Evolutionary conservation across 768 basidiomycete genomes (phyloP), one percentile per base, ranked within the genome.

Genomic region (Trametes elegans): DNA sequence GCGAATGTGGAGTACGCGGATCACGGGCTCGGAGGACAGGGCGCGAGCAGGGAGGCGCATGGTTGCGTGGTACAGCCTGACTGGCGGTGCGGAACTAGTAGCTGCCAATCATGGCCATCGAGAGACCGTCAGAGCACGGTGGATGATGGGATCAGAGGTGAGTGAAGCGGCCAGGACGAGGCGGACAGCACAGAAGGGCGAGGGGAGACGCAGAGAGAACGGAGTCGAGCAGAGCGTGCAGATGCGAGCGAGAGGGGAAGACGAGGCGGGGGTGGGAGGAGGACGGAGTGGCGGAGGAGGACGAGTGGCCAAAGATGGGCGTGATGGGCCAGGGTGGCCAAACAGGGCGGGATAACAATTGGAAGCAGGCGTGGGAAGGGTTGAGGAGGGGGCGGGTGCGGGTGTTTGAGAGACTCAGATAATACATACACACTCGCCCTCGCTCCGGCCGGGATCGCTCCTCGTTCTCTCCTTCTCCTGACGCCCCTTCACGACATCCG

Each of bases 401-500:
- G 34, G 26, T 21, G 28, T 41, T 34, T 29, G 41, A 16, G 24
- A 41, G 61, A 55, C 47, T 62, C 50, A 57, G 59, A 62, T 61
- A 58, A 65, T 61, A 62, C 56, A 40, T n/a, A n/a, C n/a, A n/a
- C n/a, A n/a, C n/a, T n/a, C n/a, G n/a, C n/a, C n/a, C n/a, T n/a
- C n/a, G n/a, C n/a, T n/a, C 55, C 36, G 53, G 48, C 29, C 57
- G 53, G 54, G 36, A 48, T 26, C 46, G 16, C 10, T 49, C 49
- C 47, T 64, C 49, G 45, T 62, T 57, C 31, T 57, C 59, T 62
- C 58, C 63, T 61, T 57, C 53, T 47, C 58, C 52, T 63, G 58
- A 63, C 64, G 62, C 60, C 59, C 53, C 57, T 54, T 65, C 47
- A 62, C 64, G 64, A 64, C 59, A 51, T 29, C 45, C 59, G 57